These are phyloP conservation scores for Penicillium sp. DNA, from an alignment of 2,329 filamentous ascomycete species.

Conservation along the genomic window DNA sequence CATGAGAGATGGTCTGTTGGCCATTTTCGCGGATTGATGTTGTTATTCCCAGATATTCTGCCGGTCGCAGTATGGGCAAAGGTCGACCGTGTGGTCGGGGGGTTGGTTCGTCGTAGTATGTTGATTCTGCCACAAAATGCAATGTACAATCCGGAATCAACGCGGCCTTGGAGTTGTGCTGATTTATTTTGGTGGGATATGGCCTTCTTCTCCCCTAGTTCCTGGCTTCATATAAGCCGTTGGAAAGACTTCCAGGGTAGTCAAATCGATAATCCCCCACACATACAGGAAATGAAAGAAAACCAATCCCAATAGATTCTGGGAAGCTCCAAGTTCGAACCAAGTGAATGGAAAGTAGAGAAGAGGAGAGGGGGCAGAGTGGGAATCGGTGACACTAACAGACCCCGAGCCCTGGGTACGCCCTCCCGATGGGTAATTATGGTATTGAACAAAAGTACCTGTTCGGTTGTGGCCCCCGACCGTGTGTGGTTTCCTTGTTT, in stretches of 20 bases:
- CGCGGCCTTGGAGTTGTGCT: not conserved
- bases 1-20: constrained; percentile 34
- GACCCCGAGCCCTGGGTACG: constrained; percentile 12
- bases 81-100: not conserved
- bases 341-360: constrained; percentile 2
- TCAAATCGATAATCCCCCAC: not conserved
- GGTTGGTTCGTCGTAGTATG: not conserved
- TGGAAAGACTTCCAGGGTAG: not conserved
- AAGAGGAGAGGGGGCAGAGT: constrained; percentile 8
- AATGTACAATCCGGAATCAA: not conserved
- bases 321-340: not conserved
- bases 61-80: constrained; percentile 12
- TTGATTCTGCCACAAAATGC: not conserved
- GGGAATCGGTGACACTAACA: constrained; percentile 7
- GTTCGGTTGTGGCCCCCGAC: not conserved
- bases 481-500: not conserved
- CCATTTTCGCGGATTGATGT: constrained; percentile 35
- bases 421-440: constrained; percentile 1
- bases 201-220: not conserved
- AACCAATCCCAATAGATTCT: not conserved
- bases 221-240: not conserved
- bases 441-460: constrained; percentile 5
- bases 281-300: not conserved
- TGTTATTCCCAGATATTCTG: constrained; percentile 1
- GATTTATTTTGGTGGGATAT: not conserved